phyloP scores from a whole-genome alignment of 2,329 filamentous ascomycete genomes.

The Xylaria sp. region DNA sequence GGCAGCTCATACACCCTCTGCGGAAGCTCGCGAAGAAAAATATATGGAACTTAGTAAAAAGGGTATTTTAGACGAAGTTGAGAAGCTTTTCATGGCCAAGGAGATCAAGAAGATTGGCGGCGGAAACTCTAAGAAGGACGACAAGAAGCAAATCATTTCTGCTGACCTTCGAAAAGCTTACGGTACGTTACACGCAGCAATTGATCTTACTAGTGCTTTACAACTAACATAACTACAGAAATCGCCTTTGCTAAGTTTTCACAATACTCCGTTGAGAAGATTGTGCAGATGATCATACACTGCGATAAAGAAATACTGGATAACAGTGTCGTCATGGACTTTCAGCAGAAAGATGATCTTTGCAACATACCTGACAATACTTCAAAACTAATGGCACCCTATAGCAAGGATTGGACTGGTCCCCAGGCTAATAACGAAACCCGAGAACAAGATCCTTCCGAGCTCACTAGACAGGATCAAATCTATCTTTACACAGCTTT shows the following conservation, averaged over 20 bases:
- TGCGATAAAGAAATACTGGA: conserved; percentile 91
- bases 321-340: conserved; percentile 94
- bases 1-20: conserved; percentile 86
- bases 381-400: conserved; percentile 90
- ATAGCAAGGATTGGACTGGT: conserved; percentile 96
- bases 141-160: conserved; percentile 98
- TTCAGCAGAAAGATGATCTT: conserved; percentile 90
- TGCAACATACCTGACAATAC: conserved; percentile 93
- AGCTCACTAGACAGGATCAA: conserved; percentile 94
- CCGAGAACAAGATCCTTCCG: conserved; percentile 85
- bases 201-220: not conserved
- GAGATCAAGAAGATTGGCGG: conserved; percentile 89
- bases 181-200: conserved; percentile 59
- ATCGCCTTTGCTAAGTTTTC: conserved; percentile 96
- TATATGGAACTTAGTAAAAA: conserved; percentile 92
- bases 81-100: conserved; percentile 96
- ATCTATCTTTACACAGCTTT: conserved; percentile 93
- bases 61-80: conserved; percentile 96
- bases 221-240: conserved; percentile 60
- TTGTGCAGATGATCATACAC: conserved; percentile 94
- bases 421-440: conserved; percentile 80
- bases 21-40: conserved; percentile 91
- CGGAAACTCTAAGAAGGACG: conserved; percentile 78
- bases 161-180: conserved; percentile 89
- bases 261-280: conserved; percentile 81